Base-by-base conservation (phyloP, 352 stramenopile species). In the Peronospora destructor region DNA sequence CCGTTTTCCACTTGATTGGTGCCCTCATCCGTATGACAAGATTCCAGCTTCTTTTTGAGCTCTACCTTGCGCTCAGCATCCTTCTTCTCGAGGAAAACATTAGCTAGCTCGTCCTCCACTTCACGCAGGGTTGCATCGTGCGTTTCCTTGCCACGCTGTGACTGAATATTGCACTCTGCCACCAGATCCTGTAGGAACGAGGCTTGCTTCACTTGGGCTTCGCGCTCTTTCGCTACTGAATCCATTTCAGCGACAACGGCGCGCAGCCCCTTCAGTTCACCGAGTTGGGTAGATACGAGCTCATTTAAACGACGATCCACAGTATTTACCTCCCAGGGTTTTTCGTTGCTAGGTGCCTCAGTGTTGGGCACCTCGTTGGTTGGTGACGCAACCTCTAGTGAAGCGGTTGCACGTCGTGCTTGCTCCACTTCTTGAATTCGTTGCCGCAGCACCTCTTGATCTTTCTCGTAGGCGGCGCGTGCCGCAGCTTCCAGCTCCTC, bases 1-100 rank as follows among this genome's bases (percentile, higher is more conserved):
- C 30, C 48, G 36, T 66, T 57, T 37, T 34, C 33, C 39, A 19
- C n/a, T 30, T 55, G 37, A 17, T 13, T 45, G 2, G 11, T 5
- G 19, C 28, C 14, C 38, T 48, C 40, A 28, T 23, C 33, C 3
- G 42, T 35, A 29, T 58, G 47, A 10, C 41, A 21, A 37, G 29
- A 16, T 41, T 35, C 7, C 21, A 72, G 30, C 36, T 70, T 46
- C 28, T 80, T 79, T 33, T 79, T 68, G 1, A 82, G 45, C 34
- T 79, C 67, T 14, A 78, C 70, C 39, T 84, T 81, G 16, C n/a
- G n/a, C n/a, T 84, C 80, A 1, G 72, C 36, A 32, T 80, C 68
- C 8, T 75, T 76, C 23, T 68, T 76, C 40, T 80, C 74, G 9
- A 78, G 42, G 26, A 81, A 82, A 14, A 68, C 69, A 4, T 65